These are phyloP conservation scores for Zelopaecilomyces penicillatus DNA, from an alignment of 2,329 filamentous ascomycete genomes.

Conservation along the genomic window DNA sequence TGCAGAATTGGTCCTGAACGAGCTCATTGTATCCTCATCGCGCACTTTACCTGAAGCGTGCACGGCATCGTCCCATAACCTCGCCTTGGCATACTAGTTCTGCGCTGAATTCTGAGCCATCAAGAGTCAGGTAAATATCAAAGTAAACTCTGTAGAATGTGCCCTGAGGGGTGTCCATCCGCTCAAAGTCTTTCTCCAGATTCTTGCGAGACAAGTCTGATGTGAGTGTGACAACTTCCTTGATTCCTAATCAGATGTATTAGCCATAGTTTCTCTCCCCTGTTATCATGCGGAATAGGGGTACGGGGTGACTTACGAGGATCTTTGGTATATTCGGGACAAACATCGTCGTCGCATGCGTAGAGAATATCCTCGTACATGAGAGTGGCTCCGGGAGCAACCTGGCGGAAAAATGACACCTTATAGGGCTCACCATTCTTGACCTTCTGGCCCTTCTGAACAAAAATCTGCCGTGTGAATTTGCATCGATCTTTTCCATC, in stretches of 20 bases:
- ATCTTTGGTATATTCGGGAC: slow-evolving; percentile 98
- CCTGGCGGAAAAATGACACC: slow-evolving; percentile 96
- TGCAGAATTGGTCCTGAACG: too few relatives aligned
- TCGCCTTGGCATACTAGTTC: slow-evolving; percentile 98
- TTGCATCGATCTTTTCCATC: slow-evolving; percentile 98
- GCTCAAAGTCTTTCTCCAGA: slow-evolving; percentile 97
- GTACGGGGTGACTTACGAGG: slow-evolving; percentile 63
- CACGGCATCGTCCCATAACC: slow-evolving; percentile 94
- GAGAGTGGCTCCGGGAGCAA: slow-evolving; percentile 89
- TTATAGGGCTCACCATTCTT: slow-evolving; percentile 99
- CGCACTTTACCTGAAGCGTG: slow-evolving; percentile 61
- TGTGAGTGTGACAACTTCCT: slow-evolving; percentile 95
- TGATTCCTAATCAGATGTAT: slow-evolving; percentile 61
- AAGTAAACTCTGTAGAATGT: slow-evolving; percentile 84
- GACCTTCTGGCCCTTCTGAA: slow-evolving; percentile 96
- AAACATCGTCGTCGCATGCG: slow-evolving; percentile 95
- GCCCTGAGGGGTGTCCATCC: slow-evolving; percentile 97
- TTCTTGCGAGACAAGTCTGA: slow-evolving; percentile 97
- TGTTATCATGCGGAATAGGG: slow-evolving; percentile 16
- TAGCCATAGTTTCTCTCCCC: background rate
- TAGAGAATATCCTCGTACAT: slow-evolving; percentile 99
- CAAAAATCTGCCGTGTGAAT: slow-evolving; percentile 96
- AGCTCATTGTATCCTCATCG: too few relatives aligned
- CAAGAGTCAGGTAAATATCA: slow-evolving; percentile 82
- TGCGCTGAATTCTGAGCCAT: slow-evolving; percentile 95